phyloP scores from a whole-genome alignment of 495 filamentous ascomycete species.

The Penicillium paradoxum region DNA sequence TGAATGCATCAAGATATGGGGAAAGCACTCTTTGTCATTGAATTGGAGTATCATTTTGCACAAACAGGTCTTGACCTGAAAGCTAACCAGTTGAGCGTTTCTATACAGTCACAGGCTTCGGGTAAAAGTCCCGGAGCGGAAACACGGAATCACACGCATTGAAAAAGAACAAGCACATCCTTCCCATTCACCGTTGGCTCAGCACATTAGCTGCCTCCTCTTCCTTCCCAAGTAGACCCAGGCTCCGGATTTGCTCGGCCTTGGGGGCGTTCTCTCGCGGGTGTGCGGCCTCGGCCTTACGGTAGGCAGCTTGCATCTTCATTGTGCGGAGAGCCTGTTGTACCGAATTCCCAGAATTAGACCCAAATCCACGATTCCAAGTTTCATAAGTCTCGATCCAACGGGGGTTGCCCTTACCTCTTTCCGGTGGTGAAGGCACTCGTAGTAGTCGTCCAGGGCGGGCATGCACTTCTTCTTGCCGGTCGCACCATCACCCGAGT shows the following conservation, averaged over 20 bases:
- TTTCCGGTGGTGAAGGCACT: constrained; percentile 97
- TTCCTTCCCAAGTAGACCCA: constrained; percentile 76
- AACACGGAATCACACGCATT: constrained; percentile 30
- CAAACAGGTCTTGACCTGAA: constrained; percentile 9
- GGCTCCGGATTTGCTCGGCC: constrained; percentile 73
- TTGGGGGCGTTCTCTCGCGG: constrained; percentile 69
- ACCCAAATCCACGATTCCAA: background rate
- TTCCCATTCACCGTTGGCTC: constrained; percentile 24
- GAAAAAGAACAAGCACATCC: constrained; percentile 24
- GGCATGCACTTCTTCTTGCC: constrained; percentile 88
- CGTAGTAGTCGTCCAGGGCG: constrained; percentile 94
- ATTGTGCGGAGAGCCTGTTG: constrained; percentile 68
- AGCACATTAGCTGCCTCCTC: constrained; percentile 69
- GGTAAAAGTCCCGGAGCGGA: constrained; percentile 19
- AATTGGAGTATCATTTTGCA: constrained; percentile 33
- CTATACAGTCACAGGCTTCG: constrained; percentile 39
- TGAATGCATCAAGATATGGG: background rate
- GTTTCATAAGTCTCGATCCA: constrained; percentile 9
- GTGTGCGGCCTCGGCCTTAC: constrained; percentile 70
- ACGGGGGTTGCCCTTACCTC: constrained; percentile 58
- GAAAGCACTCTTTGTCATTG: constrained; percentile 7
- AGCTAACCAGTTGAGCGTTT: constrained; percentile 30
- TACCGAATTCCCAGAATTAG: constrained; percentile 1
- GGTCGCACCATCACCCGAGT: constrained; percentile 65
- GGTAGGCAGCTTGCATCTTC: constrained; percentile 80